phyloP scores from a whole-genome alignment of 306 rosid genomes.

The Vigna nakashimae region DNA sequence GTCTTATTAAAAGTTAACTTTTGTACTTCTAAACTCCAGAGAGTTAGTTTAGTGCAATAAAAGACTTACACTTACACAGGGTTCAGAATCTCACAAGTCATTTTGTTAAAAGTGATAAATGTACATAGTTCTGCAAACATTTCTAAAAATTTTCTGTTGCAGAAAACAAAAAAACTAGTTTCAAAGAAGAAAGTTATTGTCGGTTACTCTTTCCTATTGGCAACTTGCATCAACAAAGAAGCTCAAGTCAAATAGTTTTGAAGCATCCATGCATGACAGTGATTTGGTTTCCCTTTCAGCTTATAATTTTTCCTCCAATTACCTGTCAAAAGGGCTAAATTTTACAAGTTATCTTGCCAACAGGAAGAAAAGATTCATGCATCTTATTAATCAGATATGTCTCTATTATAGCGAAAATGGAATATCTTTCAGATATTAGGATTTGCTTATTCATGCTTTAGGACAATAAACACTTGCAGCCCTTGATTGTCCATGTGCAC shows the following conservation, averaged over 20 bases:
- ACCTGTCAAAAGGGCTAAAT: constrained; percentile 18
- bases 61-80: too few species aligned
- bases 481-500: constrained; percentile 55
- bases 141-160: too few species aligned
- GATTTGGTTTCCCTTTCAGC: constrained; percentile 45
- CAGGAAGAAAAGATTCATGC: constrained; percentile 24
- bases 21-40: too few species aligned
- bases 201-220: constrained; percentile 30
- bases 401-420: constrained; percentile 40
- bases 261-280: constrained; percentile 34
- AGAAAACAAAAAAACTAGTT: background rate
- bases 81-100: too few species aligned
- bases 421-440: constrained; percentile 17
- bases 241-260: constrained; percentile 37
- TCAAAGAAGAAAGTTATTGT: constrained; percentile 29
- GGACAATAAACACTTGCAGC: constrained; percentile 41
- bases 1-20: too few species aligned
- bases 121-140: too few species aligned
- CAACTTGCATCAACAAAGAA: background rate
- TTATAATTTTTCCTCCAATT: constrained; percentile 16
- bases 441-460: constrained; percentile 32
- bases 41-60: too few species aligned
- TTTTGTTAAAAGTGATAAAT: too few species aligned
- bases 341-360: constrained; percentile 38
- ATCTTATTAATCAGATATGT: constrained; percentile 19